Percentiles rank a stretch among this genome's conserved stretches.
Evolutionary conservation across 257 asterid genomes (phyloP).

Genomic region (Solanum ahanhuiri): DNA sequence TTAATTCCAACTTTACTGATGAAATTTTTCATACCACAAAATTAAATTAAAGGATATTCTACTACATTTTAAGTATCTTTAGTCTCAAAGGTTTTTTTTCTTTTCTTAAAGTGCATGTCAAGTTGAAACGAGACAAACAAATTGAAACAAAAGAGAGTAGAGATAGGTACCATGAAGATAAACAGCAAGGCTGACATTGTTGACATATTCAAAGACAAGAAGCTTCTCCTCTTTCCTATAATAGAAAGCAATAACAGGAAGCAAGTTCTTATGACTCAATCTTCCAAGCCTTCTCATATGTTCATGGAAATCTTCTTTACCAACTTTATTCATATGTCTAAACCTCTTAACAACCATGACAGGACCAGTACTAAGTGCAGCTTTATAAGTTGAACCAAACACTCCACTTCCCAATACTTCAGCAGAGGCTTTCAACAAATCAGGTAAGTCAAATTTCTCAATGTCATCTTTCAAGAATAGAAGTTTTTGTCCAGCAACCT

Average conservation of each 20-base stretch:
- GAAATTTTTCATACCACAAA: neutral
- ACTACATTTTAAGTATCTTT: neutral
- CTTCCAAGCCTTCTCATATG: slow-evolving; percentile 91
- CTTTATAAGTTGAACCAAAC: slow-evolving; percentile 77
- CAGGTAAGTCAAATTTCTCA: slow-evolving; percentile 59
- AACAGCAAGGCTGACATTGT: slow-evolving; percentile 60
- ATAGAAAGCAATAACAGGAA: slow-evolving; percentile 64
- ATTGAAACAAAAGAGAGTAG: neutral
- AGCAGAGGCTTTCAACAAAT: slow-evolving; percentile 80
- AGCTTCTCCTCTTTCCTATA: slow-evolving; percentile 93
- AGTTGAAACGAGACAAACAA: neutral
- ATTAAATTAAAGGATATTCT: neutral
- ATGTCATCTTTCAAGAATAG: slow-evolving; percentile 50
- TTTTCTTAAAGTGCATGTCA: neutral
- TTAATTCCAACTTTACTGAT: neutral
- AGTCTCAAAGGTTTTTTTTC: neutral
- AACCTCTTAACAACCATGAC: slow-evolving; percentile 76
- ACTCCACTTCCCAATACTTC: slow-evolving; percentile 80
- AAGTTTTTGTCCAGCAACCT: slow-evolving; percentile 33
- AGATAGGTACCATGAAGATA: slow-evolving; percentile 64
- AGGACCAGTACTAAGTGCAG: slow-evolving; percentile 37
- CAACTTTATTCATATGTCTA: slow-evolving; percentile 69
- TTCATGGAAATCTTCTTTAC: slow-evolving; percentile 64
- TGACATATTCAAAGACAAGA: slow-evolving; percentile 39
- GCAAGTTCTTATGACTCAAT: slow-evolving; percentile 54